These are phyloP conservation scores for Geosiphon pyriformis DNA, from an alignment of 192 early-diverging fungal genomes.

Conservation along the genomic window DNA sequence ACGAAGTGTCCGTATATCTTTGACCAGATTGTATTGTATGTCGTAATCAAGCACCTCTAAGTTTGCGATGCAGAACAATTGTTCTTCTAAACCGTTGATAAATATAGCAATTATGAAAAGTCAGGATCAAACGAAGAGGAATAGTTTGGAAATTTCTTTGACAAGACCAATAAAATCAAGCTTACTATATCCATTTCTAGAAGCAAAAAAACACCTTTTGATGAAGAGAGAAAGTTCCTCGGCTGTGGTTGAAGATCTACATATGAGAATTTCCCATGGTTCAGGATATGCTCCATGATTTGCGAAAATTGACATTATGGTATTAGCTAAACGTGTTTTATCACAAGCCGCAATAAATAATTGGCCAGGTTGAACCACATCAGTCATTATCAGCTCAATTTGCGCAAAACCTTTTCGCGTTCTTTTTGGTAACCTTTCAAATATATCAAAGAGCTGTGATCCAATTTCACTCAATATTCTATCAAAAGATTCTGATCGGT, in stretches of 20 bases:
- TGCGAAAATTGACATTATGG: slow-evolving; percentile 20
- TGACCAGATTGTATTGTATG: slow-evolving; percentile 22
- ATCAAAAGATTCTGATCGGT: neutral
- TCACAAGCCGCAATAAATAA: slow-evolving; percentile 28
- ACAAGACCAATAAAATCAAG: too few species aligned
- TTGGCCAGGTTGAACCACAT: slow-evolving; percentile 15
- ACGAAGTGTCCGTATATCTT: slow-evolving; percentile 7
- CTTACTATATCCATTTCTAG: slow-evolving; percentile 11
- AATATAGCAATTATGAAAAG: too few species aligned
- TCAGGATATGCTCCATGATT: slow-evolving; percentile 20
- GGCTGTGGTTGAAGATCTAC: slow-evolving; percentile 21
- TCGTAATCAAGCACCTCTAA: slow-evolving; percentile 25
- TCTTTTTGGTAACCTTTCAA: slow-evolving; percentile 1
- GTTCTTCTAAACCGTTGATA: neutral
- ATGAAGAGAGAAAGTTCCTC: slow-evolving; percentile 23
- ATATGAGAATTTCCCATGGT: slow-evolving; percentile 24
- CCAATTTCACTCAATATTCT: neutral
- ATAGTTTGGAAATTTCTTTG: neutral
- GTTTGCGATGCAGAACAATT: slow-evolving; percentile 24
- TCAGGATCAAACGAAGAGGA: neutral
- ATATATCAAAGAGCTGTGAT: neutral
- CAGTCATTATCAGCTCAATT: slow-evolving; percentile 5
- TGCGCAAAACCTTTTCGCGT: neutral
- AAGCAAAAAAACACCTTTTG: slow-evolving; percentile 24
- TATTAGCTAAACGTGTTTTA: slow-evolving; percentile 21